phyloP scores from a whole-genome alignment of 768 basidiomycete species.

The Exidia glandulosa region DNA sequence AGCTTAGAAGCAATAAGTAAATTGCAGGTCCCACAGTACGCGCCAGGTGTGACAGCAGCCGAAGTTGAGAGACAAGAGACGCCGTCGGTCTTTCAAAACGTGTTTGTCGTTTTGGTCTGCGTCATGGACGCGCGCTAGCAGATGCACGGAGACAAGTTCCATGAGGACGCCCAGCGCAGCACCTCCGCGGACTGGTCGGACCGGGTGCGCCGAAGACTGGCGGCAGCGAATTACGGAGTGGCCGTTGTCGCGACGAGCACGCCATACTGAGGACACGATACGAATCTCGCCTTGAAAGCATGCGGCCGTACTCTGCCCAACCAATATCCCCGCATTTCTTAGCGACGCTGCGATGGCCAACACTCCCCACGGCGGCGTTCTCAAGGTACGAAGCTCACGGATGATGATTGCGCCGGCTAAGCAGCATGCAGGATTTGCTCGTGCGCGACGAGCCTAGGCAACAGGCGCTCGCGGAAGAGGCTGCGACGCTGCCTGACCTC shows the following conservation, averaged over 20 bases:
- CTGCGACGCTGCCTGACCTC: slow-evolving; percentile 58
- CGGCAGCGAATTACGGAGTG: not conserved
- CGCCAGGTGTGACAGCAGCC: too few species aligned
- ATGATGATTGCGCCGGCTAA: not conserved
- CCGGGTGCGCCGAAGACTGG: not conserved
- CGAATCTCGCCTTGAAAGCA: not conserved
- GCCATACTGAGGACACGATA: not conserved
- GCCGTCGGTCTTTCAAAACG: too few species aligned
- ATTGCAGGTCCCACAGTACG: too few species aligned
- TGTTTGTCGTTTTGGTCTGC: too few species aligned
- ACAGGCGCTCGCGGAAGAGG: slow-evolving; percentile 61
- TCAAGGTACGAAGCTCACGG: slow-evolving; percentile 48
- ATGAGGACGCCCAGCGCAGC: too few species aligned
- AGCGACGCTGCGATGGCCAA: slow-evolving; percentile 61
- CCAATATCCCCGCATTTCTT: not conserved
- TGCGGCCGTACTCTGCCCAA: not conserved
- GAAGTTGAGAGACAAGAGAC: too few species aligned
- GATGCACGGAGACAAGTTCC: too few species aligned
- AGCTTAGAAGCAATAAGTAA: too few species aligned
- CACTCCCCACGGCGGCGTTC: slow-evolving; percentile 74
- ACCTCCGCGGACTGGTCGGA: too few species aligned
- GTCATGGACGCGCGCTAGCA: too few species aligned
- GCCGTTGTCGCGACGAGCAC: not conserved
- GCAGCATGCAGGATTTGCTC: slow-evolving; percentile 80
- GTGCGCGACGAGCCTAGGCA: slow-evolving; percentile 69